phyloP scores from a whole-genome alignment of 73 alveolate genomes.

The Uronychia setigera region DNA sequence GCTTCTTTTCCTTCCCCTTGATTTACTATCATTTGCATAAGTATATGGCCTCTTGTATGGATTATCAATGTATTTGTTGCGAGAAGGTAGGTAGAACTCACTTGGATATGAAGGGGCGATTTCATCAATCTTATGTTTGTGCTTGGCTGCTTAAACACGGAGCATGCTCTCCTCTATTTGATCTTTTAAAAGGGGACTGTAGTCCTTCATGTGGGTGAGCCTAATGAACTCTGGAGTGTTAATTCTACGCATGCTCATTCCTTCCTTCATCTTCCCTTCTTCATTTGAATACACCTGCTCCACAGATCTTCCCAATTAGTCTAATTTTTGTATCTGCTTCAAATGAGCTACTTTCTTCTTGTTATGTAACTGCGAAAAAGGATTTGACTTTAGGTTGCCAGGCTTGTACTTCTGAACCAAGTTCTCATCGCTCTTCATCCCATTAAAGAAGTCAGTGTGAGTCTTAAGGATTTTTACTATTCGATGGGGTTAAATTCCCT shows the following conservation, averaged over 20 bases:
- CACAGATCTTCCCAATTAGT: neutral
- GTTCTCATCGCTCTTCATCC: neutral
- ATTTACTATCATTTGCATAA: neutral
- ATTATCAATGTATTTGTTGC: neutral
- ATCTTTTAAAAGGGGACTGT: neutral
- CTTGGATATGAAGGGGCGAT: neutral
- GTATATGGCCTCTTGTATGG: constrained; percentile 2
- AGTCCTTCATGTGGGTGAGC: neutral
- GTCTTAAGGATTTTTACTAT: neutral
- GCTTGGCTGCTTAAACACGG: neutral
- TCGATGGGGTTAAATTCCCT: neutral
- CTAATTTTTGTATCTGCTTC: neutral
- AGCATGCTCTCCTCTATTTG: neutral
- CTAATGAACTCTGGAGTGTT: neutral
- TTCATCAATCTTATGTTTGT: neutral
- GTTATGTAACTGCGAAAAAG: too few species aligned
- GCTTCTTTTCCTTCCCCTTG: too few species aligned
- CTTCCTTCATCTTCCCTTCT: neutral
- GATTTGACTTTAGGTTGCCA: too few species aligned
- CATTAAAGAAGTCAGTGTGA: neutral
- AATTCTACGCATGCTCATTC: neutral
- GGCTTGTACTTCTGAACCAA: neutral
- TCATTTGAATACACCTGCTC: neutral
- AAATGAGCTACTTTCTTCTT: neutral
- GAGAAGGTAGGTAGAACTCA: neutral